phyloP scores from a whole-genome alignment of 1,284 basidiomycete genomes.

The Apiotrichum gamsii region DNA sequence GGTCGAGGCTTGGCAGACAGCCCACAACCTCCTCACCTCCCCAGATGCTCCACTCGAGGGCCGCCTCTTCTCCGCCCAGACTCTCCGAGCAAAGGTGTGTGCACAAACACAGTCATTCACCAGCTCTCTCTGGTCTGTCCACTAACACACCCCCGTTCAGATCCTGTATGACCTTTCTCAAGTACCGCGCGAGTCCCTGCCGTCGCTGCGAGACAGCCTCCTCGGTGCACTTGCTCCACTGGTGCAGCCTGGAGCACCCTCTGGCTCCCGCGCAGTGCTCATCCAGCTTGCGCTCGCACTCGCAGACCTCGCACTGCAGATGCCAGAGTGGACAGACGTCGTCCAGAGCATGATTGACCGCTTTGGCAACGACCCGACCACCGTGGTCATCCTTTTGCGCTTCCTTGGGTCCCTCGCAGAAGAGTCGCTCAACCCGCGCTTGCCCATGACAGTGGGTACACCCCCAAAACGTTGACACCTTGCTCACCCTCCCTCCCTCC shows the following conservation, averaged over 20 bases:
- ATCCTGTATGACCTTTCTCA: constrained; percentile 93
- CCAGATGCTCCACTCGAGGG: constrained; percentile 72
- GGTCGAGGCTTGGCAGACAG: constrained; percentile 93
- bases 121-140: constrained; percentile 9
- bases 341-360: constrained; percentile 76
- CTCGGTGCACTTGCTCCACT: constrained; percentile 63
- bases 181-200: constrained; percentile 64
- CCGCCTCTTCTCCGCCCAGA: constrained; percentile 93
- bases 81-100: constrained; percentile 87
- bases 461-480: not conserved
- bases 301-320: constrained; percentile 84
- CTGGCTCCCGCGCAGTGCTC: constrained; percentile 77
- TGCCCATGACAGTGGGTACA: constrained; percentile 74
- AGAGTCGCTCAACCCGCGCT: constrained; percentile 78
- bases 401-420: constrained; percentile 90
- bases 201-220: constrained; percentile 81
- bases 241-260: constrained; percentile 52
- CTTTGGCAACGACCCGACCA: constrained; percentile 76
- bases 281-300: constrained; percentile 86
- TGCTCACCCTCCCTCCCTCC: not conserved
- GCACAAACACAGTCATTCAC: too few species aligned
- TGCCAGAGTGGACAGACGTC: constrained; percentile 76
- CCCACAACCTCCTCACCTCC: constrained; percentile 79
- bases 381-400: constrained; percentile 76
- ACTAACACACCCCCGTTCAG: constrained; percentile 50